Conservation (phyloP, 352 stramenopile genomes). For the Globisporangium spinosum region DNA sequence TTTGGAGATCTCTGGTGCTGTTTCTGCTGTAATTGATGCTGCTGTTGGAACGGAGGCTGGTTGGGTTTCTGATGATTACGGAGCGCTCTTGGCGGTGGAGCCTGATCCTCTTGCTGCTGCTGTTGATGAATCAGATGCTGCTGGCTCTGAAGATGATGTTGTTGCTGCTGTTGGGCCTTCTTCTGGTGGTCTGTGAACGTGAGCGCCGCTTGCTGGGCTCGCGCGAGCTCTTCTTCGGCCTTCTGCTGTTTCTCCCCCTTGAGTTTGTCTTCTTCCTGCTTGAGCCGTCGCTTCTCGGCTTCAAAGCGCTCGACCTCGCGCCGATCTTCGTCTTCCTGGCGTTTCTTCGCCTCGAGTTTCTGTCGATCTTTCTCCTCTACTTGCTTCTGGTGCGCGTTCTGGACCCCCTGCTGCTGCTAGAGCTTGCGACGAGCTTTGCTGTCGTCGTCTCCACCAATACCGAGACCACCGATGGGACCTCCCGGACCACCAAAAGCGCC, state of each 20-base stretch:
- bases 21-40: constrained; percentile 1
- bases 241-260: constrained; percentile 51
- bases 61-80: background rate
- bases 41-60: constrained; percentile 13
- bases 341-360: constrained; percentile 51
- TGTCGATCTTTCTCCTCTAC: constrained; percentile 64
- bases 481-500: constrained; percentile 2
- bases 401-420: constrained; percentile 46
- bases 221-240: constrained; percentile 39
- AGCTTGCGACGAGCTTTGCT: constrained; percentile 10
- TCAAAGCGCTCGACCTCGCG: constrained; percentile 49
- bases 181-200: constrained; percentile 30
- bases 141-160: constrained; percentile 11
- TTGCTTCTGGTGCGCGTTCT: constrained; percentile 46
- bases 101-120: constrained; percentile 28
- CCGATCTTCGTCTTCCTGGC: constrained; percentile 56
- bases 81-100: constrained; percentile 12
- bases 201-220: constrained; percentile 31
- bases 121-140: constrained; percentile 21
- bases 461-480: background rate
- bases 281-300: constrained; percentile 39
- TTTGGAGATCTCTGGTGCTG: background rate
- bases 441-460: constrained; percentile 4
- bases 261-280: constrained; percentile 37
- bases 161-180: constrained; percentile 16